Percentiles rank a stretch among this genome's conserved stretches.
Conservation (phyloP, 2,329 filamentous ascomycete species). For the Arthrobotrys conoides region DNA sequence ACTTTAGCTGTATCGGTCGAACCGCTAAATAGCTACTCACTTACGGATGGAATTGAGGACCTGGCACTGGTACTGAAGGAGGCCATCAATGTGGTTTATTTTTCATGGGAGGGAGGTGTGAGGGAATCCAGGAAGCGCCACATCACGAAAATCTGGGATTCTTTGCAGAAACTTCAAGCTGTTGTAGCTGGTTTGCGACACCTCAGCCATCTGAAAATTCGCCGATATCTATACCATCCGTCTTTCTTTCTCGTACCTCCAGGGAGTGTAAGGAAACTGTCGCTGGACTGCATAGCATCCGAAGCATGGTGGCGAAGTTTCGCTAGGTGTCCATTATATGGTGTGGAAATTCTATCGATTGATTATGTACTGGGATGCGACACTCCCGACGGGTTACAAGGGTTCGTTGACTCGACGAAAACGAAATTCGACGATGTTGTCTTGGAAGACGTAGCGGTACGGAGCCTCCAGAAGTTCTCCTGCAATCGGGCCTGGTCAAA, state of each 20-base stretch:
- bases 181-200: not conserved
- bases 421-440: not conserved
- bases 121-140: not conserved
- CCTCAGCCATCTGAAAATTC: not conserved
- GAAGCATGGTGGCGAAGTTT: conserved; percentile 29
- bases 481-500: not conserved
- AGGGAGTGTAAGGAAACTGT: conserved; percentile 3
- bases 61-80: not conserved
- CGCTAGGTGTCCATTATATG: not conserved
- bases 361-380: not conserved
- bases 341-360: conserved; percentile 1
- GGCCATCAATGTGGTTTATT: not conserved
- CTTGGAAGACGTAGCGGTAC: not conserved
- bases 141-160: not conserved
- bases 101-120: not conserved
- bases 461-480: conserved; percentile 3
- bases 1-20: not conserved
- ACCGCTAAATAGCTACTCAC: not conserved
- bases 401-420: not conserved
- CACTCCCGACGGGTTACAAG: not conserved
- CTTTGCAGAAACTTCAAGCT: not conserved
- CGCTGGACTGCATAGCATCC: conserved; percentile 1
- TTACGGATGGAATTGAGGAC: not conserved
- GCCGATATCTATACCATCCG: conserved; percentile 4
- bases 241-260: conserved; percentile 30